Percentiles rank a stretch among this genome's conserved stretches.
Conservation (phyloP, 139 green algal species). For the Mesostigma viride region DNA sequence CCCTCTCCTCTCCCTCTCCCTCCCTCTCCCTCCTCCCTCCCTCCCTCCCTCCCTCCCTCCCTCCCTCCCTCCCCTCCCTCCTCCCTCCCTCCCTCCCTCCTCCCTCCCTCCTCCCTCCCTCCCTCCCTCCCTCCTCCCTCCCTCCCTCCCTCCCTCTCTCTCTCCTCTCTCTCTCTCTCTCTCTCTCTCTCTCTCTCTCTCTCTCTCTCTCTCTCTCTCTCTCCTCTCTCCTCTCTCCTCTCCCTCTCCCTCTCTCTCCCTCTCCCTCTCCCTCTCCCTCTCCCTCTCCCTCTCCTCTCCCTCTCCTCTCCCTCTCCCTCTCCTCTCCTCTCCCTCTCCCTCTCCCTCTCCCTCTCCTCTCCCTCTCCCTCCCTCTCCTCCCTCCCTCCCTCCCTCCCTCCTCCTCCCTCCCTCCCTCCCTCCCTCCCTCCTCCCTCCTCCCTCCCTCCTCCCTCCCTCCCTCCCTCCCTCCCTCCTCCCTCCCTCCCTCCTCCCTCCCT, state of each 20-base stretch:
- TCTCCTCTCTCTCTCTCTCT: not conserved
- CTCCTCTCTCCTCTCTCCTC: not conserved
- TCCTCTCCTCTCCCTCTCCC: too few relatives aligned
- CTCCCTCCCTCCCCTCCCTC: not conserved
- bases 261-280: too few relatives aligned
- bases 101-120: not conserved
- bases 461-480: too few relatives aligned
- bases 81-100: not conserved
- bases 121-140: conserved; percentile 2
- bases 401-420: too few relatives aligned
- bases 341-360: too few relatives aligned
- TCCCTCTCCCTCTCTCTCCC: not conserved
- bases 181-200: not conserved
- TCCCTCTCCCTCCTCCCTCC: not conserved
- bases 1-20: not conserved
- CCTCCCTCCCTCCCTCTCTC: not conserved
- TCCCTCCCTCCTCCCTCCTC: too few relatives aligned
- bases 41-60: not conserved
- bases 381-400: too few relatives aligned
- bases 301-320: too few relatives aligned
- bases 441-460: too few relatives aligned
- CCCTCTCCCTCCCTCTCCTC: too few relatives aligned
- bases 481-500: too few relatives aligned
- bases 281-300: too few relatives aligned
- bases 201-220: not conserved